phyloP scores from a whole-genome alignment of 805 yeast species.

The Debaryomyces castellii region DNA sequence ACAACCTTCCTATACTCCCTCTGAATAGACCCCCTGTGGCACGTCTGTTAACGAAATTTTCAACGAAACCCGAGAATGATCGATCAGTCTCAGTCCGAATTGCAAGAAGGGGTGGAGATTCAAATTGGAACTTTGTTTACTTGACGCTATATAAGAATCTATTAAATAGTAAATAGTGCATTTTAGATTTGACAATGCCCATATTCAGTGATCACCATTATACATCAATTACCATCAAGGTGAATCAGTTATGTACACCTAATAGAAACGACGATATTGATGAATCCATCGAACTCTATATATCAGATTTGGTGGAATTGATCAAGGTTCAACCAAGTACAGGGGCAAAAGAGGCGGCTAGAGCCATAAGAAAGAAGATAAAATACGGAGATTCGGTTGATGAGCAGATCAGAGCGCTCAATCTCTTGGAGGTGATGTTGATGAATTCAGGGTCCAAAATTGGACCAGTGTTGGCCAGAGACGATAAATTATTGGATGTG shows the following conservation, averaged over 20 bases:
- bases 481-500: slow-evolving; percentile 64
- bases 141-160: neutral
- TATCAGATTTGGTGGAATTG: slow-evolving; percentile 59
- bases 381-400: slow-evolving; percentile 69
- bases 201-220: slow-evolving; percentile 53
- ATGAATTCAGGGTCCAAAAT: slow-evolving; percentile 44
- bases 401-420: slow-evolving; percentile 67
- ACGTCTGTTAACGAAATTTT: too few species aligned
- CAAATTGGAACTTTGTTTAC: neutral
- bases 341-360: slow-evolving; percentile 73
- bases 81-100: neutral
- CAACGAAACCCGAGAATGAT: neutral
- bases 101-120: neutral
- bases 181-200: slow-evolving; percentile 15
- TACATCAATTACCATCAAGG: slow-evolving; percentile 66
- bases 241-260: slow-evolving; percentile 51
- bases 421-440: slow-evolving; percentile 36
- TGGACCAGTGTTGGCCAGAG: slow-evolving; percentile 55
- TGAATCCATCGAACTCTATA: slow-evolving; percentile 39
- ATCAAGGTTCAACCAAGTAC: slow-evolving; percentile 33
- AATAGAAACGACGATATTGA: slow-evolving; percentile 38
- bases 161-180: neutral
- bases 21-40: too few species aligned
- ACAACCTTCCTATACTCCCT: too few species aligned
- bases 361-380: slow-evolving; percentile 84